phyloP scores from a whole-genome alignment of 345 rosid genomes.

The Bruguiera sexangula region DNA sequence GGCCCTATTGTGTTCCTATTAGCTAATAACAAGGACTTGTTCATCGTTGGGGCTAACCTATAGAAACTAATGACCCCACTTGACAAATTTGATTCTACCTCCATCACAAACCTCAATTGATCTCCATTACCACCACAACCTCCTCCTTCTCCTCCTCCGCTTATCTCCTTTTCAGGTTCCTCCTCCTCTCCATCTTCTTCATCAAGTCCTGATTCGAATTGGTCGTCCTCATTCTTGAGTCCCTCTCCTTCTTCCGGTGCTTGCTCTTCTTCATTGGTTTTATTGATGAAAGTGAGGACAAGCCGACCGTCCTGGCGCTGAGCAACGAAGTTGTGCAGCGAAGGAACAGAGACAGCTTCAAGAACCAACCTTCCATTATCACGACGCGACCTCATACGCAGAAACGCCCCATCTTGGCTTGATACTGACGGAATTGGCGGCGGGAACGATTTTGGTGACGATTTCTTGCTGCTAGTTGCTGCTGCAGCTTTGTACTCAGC shows the following conservation, averaged over 20 bases:
- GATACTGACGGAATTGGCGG: conserved; percentile 76
- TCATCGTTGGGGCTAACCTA: conserved; percentile 48
- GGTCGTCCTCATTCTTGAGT: not conserved
- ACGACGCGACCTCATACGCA: conserved; percentile 68
- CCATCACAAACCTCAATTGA: conserved; percentile 24
- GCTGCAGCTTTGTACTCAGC: conserved; percentile 16
- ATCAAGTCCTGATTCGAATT: conserved; percentile 20
- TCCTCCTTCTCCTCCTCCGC: conserved; percentile 4
- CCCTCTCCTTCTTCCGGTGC: not conserved
- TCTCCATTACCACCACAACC: conserved; percentile 12
- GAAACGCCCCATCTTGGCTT: conserved; percentile 42
- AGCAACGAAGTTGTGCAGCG: conserved; percentile 61
- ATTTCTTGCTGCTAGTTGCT: conserved; percentile 23
- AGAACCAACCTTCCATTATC: conserved; percentile 84
- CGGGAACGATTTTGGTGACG: conserved; percentile 51
- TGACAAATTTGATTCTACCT: conserved; percentile 36
- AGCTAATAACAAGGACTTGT: conserved; percentile 43
- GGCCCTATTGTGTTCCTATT: conserved; percentile 58
- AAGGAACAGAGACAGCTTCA: conserved; percentile 73
- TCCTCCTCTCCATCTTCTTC: conserved; percentile 19
- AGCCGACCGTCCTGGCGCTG: conserved; percentile 83
- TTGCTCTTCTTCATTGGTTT: conserved; percentile 11
- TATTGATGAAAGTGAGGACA: conserved; percentile 55
- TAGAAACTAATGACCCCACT: conserved; percentile 41
- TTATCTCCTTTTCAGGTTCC: conserved; percentile 17